A percentile compares a stretch with the other conserved stretches of the same genome.
Conservation (phyloP, 441 rosid genomes). For the Iberis amara region DNA sequence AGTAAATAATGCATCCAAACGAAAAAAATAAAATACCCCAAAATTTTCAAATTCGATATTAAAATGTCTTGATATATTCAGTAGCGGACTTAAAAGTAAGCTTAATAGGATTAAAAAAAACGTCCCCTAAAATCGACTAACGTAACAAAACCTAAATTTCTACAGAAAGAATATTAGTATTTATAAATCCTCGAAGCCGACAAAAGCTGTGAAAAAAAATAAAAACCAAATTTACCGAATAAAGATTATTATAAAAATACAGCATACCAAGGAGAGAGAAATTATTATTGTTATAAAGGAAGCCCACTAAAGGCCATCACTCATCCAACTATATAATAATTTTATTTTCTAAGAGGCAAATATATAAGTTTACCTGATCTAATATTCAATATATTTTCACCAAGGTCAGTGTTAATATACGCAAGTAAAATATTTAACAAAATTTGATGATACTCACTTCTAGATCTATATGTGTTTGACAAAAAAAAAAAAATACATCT, state of each 20-base stretch:
- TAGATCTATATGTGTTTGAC: too few relatives aligned
- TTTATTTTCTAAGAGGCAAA: constrained; percentile 14
- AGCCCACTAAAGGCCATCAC: constrained; percentile 31
- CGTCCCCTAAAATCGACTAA: constrained; percentile 10
- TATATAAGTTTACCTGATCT: constrained; percentile 1
- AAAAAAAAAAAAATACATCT: too few relatives aligned
- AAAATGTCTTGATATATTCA: too few relatives aligned
- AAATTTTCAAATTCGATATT: neutral
- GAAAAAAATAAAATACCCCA: too few relatives aligned
- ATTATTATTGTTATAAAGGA: constrained; percentile 9
- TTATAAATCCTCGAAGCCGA: constrained; percentile 27
- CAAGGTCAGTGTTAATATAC: constrained; percentile 6
- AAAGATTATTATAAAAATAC: constrained; percentile 24
- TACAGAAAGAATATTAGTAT: constrained; percentile 4
- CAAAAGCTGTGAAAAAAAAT: constrained; percentile 22
- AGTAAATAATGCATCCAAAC: too few relatives aligned
- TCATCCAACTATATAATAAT: constrained; percentile 15
- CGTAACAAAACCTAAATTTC: constrained; percentile 22
- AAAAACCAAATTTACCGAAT: constrained; percentile 15
- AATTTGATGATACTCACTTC: neutral
- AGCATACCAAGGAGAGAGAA: constrained; percentile 30
- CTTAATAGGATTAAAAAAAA: too few relatives aligned
- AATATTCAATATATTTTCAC: constrained; percentile 5
- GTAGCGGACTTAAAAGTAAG: too few relatives aligned
- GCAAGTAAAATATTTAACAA: neutral